Conservation (phyloP, 805 yeast genomes). For the Cyberlindnera saturnus region DNA sequence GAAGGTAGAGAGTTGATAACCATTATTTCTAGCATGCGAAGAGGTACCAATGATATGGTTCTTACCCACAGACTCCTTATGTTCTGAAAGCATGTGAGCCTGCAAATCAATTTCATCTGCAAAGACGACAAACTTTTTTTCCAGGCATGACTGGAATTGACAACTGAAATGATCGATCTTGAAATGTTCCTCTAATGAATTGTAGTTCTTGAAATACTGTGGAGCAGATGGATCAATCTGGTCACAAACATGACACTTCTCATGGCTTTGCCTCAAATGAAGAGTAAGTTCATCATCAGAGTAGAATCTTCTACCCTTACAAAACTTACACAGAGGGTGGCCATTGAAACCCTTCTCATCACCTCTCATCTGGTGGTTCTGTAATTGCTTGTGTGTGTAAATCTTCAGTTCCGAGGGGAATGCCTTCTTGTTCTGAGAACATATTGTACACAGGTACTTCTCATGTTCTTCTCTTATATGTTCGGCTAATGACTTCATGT, state of each 20-base stretch:
- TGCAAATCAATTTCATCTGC: conserved; percentile 78
- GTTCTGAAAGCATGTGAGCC: conserved; percentile 84
- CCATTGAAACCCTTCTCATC: conserved; percentile 78
- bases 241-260: conserved; percentile 87
- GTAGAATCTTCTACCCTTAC: conserved; percentile 69
- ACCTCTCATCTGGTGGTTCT: conserved; percentile 66
- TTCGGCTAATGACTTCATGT: conserved; percentile 52
- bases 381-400: conserved; percentile 55
- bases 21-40: conserved; percentile 6
- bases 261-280: conserved; percentile 82
- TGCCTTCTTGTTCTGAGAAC: conserved; percentile 70
- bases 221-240: conserved; percentile 55
- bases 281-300: conserved; percentile 79
- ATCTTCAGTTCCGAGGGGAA: conserved; percentile 67
- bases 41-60: conserved; percentile 23
- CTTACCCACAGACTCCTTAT: conserved; percentile 50
- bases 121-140: conserved; percentile 88
- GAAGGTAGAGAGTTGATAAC: conserved; percentile 57
- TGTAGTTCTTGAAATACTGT: conserved; percentile 73
- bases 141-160: conserved; percentile 70
- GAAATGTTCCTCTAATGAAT: conserved; percentile 71
- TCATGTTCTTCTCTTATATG: conserved; percentile 66
- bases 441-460: conserved; percentile 62
- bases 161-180: conserved; percentile 69
- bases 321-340: conserved; percentile 84